These are phyloP conservation scores for Saccharomycopsis selenospora DNA, from an alignment of 805 yeast genomes.

Conservation along the genomic window DNA sequence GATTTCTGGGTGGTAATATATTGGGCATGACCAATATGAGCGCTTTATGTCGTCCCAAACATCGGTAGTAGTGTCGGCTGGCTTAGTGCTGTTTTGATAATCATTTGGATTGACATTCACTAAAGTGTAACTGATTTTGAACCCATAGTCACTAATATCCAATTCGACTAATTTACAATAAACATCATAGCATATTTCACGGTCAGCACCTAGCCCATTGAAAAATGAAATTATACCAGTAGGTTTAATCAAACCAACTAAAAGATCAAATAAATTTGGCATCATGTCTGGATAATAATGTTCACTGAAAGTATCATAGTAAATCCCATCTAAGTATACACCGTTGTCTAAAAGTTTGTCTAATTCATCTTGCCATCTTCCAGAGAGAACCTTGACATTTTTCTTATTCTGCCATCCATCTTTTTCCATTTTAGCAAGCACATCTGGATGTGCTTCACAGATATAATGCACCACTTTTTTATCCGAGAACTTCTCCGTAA, in stretches of 20 bases:
- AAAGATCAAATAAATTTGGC: slow-evolving; percentile 61
- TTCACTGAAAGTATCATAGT: slow-evolving; percentile 91
- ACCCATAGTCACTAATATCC: slow-evolving; percentile 75
- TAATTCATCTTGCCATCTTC: slow-evolving; percentile 88
- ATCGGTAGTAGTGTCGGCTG: slow-evolving; percentile 31
- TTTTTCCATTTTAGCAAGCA: slow-evolving; percentile 48
- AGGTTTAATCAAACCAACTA: slow-evolving; percentile 77
- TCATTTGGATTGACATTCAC: slow-evolving; percentile 30
- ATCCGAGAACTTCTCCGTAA: slow-evolving; percentile 20
- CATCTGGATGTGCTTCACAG: slow-evolving; percentile 94
- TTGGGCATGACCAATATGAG: slow-evolving; percentile 63
- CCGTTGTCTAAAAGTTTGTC: slow-evolving; percentile 51
- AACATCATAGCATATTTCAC: slow-evolving; percentile 71
- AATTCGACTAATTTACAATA: slow-evolving; percentile 74
- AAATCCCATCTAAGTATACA: slow-evolving; percentile 81
- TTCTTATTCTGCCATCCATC: slow-evolving; percentile 81
- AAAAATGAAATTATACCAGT: slow-evolving; percentile 84
- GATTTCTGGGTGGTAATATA: slow-evolving; percentile 59
- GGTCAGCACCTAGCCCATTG: slow-evolving; percentile 83
- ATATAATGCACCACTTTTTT: slow-evolving; percentile 71
- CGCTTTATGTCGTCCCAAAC: slow-evolving; percentile 59
- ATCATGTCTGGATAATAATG: slow-evolving; percentile 78
- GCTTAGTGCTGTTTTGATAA: slow-evolving; percentile 34
- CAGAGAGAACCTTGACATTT: slow-evolving; percentile 68
- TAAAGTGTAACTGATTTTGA: slow-evolving; percentile 49